Percentiles rank a stretch among this genome's conserved stretches.
These are phyloP conservation scores for Sedum album DNA, from an alignment of 164 flowering plant species.

Conservation along the genomic window DNA sequence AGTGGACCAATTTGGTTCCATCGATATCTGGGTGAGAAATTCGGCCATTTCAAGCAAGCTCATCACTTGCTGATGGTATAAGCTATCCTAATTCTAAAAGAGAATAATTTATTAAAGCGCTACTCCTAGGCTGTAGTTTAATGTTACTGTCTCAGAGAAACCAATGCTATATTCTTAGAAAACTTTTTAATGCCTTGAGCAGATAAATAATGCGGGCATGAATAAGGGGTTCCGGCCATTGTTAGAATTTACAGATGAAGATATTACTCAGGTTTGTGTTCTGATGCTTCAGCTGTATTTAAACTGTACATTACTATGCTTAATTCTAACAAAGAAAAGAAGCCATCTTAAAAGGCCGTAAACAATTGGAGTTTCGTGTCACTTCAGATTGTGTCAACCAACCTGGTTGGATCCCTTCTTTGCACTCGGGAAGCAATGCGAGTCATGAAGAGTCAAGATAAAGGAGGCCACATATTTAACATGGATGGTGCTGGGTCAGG, in stretches of 20 bases:
- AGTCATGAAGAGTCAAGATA: slow-evolving; percentile 51
- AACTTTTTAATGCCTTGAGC: slow-evolving; percentile 18
- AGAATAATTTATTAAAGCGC: background rate
- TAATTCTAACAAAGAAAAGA: too few species aligned
- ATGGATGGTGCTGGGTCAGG: slow-evolving; percentile 99
- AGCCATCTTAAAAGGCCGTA: background rate
- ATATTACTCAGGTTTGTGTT: slow-evolving; percentile 64
- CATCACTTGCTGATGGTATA: background rate
- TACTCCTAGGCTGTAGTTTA: background rate
- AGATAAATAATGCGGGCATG: slow-evolving; percentile 95
- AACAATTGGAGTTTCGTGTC: background rate
- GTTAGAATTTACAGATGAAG: slow-evolving; percentile 76
- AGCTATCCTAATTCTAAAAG: background rate
- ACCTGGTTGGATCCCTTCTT: slow-evolving; percentile 81
- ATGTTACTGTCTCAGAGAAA: too few species aligned
- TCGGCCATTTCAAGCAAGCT: background rate
- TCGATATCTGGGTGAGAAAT: slow-evolving; percentile 83
- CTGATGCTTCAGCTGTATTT: background rate
- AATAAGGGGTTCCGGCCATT: slow-evolving; percentile 95
- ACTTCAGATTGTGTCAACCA: slow-evolving; percentile 83
- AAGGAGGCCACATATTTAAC: slow-evolving; percentile 88
- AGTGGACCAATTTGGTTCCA: slow-evolving; percentile 57
- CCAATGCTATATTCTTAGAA: background rate
- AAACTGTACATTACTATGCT: background rate
- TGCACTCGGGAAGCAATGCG: slow-evolving; percentile 92